A percentile compares a stretch with the other conserved stretches of the same genome.
Evolutionary conservation across 2,329 filamentous ascomycete species (phyloP).

Genomic region (Aspergillus sp.): DNA sequence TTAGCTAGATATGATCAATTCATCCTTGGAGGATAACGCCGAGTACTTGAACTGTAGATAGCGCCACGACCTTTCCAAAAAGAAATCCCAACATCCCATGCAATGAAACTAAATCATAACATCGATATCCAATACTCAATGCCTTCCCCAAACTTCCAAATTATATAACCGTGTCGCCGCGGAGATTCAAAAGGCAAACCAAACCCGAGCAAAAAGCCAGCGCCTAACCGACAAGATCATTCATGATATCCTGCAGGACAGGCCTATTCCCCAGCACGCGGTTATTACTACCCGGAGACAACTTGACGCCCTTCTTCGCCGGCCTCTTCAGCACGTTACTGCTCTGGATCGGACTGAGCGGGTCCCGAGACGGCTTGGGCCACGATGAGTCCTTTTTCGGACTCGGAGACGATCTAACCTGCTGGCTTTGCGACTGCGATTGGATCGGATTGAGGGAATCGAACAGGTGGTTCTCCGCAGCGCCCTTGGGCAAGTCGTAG

Average conservation of each 20-base stretch:
- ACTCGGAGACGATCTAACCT: slow-evolving; percentile 18
- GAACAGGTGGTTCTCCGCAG: slow-evolving; percentile 59
- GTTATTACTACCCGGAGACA: slow-evolving; percentile 29
- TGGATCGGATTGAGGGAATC: slow-evolving; percentile 12
- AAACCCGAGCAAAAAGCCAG: slow-evolving; percentile 1
- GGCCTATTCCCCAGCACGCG: slow-evolving; percentile 56
- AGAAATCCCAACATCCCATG: no score
- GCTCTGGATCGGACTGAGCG: slow-evolving; percentile 24
- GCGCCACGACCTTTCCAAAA: no score
- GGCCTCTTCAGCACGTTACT: slow-evolving; percentile 40
- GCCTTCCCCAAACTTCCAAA: no score
- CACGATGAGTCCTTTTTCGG: slow-evolving; percentile 22
- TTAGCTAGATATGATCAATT: no score
- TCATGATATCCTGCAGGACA: slow-evolving; percentile 67
- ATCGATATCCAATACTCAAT: no score
- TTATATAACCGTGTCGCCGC: no score
- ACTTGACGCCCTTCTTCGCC: slow-evolving; percentile 51
- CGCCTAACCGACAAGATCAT: slow-evolving; percentile 45
- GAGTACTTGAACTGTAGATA: no score
- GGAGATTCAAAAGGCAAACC: slow-evolving; percentile 5
- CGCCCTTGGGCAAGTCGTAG: slow-evolving; percentile 58
- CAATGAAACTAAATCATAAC: no score
- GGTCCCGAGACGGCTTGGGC: slow-evolving; percentile 15
- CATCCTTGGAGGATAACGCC: no score
- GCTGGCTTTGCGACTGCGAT: no score